phyloP scores from a whole-genome alignment of 1,139 yeast genomes.

The Schizosaccharomyces versatilis region DNA sequence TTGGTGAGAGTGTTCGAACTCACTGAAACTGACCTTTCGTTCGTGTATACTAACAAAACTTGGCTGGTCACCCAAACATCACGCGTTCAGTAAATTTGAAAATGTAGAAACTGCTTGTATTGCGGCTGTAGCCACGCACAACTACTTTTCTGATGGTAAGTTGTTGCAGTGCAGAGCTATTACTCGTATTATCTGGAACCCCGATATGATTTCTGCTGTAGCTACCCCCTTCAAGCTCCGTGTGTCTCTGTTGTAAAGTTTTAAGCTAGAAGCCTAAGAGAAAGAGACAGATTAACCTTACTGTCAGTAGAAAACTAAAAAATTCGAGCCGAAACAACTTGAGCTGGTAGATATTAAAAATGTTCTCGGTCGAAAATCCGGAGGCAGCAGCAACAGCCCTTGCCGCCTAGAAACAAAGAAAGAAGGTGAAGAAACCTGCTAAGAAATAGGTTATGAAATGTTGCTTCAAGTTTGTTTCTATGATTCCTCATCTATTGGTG shows the following conservation, averaged over 20 bases:
- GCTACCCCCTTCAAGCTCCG: not conserved
- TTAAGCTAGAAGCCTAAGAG: not conserved
- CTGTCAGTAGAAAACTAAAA: not conserved
- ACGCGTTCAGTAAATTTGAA: slow-evolving; percentile 70
- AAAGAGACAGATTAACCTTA: not conserved
- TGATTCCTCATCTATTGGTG: no score
- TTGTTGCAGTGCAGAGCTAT: slow-evolving; percentile 43
- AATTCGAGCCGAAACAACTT: not conserved
- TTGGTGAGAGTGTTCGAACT: not conserved
- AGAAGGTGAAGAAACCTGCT: not conserved
- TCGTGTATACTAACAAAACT: not conserved
- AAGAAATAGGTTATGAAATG: not conserved
- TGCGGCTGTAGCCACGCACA: slow-evolving; percentile 90
- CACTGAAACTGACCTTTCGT: not conserved
- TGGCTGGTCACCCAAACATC: slow-evolving; percentile 77
- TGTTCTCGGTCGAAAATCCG: not conserved
- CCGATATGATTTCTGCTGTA: slow-evolving; percentile 33
- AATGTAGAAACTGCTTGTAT: slow-evolving; percentile 55
- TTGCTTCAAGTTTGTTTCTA: not conserved
- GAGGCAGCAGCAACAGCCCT: not conserved
- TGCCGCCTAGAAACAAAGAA: not conserved
- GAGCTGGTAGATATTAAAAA: not conserved
- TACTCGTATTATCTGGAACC: slow-evolving; percentile 25
- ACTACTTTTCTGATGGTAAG: slow-evolving; percentile 74
- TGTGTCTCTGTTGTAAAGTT: not conserved